These are phyloP conservation scores for Xylariaceae sp. DNA, from an alignment of 2,329 filamentous ascomycete genomes.

Conservation along the genomic window DNA sequence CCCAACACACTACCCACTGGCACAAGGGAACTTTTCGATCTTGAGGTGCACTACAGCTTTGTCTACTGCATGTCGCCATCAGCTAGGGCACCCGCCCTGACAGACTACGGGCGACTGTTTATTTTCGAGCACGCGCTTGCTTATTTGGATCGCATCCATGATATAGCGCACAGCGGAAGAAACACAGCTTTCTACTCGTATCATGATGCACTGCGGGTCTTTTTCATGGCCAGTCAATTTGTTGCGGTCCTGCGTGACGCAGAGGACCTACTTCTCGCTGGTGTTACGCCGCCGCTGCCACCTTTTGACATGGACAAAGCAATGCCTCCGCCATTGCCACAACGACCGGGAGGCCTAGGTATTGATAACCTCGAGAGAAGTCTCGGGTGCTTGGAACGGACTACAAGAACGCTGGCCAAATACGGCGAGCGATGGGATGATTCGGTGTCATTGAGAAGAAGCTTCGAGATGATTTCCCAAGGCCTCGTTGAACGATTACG, in stretches of 20 bases:
- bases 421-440: slow-evolving; percentile 67
- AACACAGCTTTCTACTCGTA: slow-evolving; percentile 79
- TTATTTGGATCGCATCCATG: slow-evolving; percentile 78
- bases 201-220: slow-evolving; percentile 84
- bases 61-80: slow-evolving; percentile 88
- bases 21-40: slow-evolving; percentile 78
- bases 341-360: slow-evolving; percentile 47
- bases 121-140: slow-evolving; percentile 86
- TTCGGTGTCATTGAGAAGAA: slow-evolving; percentile 57
- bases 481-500: slow-evolving; percentile 52
- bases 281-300: slow-evolving; percentile 52
- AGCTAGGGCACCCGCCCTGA: slow-evolving; percentile 72
- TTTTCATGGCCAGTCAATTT: slow-evolving; percentile 72
- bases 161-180: slow-evolving; percentile 64
- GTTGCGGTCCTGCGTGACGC: slow-evolving; percentile 65
- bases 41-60: slow-evolving; percentile 89
- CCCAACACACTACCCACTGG: slow-evolving; percentile 67
- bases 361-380: slow-evolving; percentile 62
- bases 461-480: slow-evolving; percentile 57
- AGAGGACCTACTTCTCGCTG: slow-evolving; percentile 61
- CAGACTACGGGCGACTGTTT: slow-evolving; percentile 76
- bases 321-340: slow-evolving; percentile 59
- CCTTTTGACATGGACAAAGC: slow-evolving; percentile 52
- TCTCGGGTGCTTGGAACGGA: slow-evolving; percentile 59
- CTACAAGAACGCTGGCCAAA: slow-evolving; percentile 58